Base-by-base conservation (phyloP, 2,329 filamentous ascomycete genomes). In the Eutypella sp. region DNA sequence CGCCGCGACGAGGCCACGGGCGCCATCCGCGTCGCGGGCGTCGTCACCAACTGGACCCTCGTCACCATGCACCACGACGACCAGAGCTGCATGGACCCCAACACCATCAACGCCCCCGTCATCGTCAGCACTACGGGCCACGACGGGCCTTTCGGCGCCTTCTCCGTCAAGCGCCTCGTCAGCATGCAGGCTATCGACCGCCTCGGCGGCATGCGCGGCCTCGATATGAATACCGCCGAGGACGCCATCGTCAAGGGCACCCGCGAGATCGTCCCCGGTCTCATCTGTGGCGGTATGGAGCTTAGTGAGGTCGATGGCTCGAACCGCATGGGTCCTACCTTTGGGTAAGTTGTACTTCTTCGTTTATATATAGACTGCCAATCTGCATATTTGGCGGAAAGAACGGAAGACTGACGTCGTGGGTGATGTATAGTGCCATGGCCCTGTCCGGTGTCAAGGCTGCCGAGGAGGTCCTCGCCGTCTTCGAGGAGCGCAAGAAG, bases 281-380 rank as follows among this genome's bases (percentile, higher is more conserved):
- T 96, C 53, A 89, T 96, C 59, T 86, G 95, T n/a, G 91, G 90
- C 44, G 91, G 90, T 33, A 96, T 96, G 90, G 90, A 96, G 68
- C 74, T 96, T 55, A 88, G 84, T 48, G 90, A 96, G 69, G 83
- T 95, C 25, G 90, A 96, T 60, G 90, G 89, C 16, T 88, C 89
- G 51, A 95, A 95, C 72, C 81, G 90, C 44, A 96, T 96, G 90
- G 91, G 84, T 64, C 61, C 61, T 8, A 64, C 61, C 13, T 64
- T 64, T 18, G 61, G 57, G 54, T 56, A 51, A 53, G 54, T 48
- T 11, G n/a, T 20, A 19, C 40, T 42, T 24, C 6, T 22, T 23
- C 19, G n/a, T n/a, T n/a, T n/a, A n/a, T 29, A 29, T 29, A 29
- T 7, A 29, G 25, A 29, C 25, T 29, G 25, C n/a, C n/a, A n/a